A percentile compares a stretch with the other conserved stretches of the same genome.
Evolutionary conservation across 2,329 filamentous ascomycete genomes (phyloP).

Genomic region (Botrytis pseudocinerea): DNA sequence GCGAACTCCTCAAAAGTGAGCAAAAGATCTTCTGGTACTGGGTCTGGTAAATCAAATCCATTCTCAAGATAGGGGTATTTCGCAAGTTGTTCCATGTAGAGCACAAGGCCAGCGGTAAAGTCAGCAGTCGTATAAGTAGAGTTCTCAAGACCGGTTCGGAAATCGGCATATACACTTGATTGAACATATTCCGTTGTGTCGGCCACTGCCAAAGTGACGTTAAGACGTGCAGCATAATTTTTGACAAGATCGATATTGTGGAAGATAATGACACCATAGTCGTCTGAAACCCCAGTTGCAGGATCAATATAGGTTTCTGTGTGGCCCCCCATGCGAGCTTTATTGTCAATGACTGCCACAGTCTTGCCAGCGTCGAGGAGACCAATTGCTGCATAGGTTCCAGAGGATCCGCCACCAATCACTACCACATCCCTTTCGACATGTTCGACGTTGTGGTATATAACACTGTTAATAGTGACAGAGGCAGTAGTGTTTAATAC

Average conservation of each 20-base stretch:
- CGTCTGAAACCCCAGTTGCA: conserved; percentile 39
- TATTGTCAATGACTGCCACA: conserved; percentile 43
- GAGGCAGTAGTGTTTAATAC: not conserved
- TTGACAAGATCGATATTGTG: conserved; percentile 24
- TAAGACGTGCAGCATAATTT: conserved; percentile 26
- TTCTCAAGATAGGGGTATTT: conserved; percentile 41
- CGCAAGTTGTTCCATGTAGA: conserved; percentile 33
- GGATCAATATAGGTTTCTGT: conserved; percentile 40
- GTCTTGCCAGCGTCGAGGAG: conserved; percentile 40
- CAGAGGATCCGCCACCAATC: conserved; percentile 43
- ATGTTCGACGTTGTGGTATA: not conserved
- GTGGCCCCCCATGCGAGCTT: conserved; percentile 39
- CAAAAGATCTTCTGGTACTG: conserved; percentile 31
- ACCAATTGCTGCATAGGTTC: conserved; percentile 42
- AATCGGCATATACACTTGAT: conserved; percentile 15
- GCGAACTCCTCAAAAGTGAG: conserved; percentile 33
- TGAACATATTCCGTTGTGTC: not conserved
- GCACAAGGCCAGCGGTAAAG: conserved; percentile 22
- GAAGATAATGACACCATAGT: conserved; percentile 43
- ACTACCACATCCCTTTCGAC: conserved; percentile 39
- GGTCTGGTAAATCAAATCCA: conserved; percentile 46
- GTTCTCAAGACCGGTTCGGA: conserved; percentile 24
- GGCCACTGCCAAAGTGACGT: not conserved
- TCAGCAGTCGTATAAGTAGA: conserved; percentile 18
- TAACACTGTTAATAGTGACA: not conserved